Percentiles rank a stretch among this genome's conserved stretches.
These are phyloP conservation scores for Pochonia chlamydosporia DNA, from an alignment of 2,329 filamentous ascomycete species.

Conservation along the genomic window DNA sequence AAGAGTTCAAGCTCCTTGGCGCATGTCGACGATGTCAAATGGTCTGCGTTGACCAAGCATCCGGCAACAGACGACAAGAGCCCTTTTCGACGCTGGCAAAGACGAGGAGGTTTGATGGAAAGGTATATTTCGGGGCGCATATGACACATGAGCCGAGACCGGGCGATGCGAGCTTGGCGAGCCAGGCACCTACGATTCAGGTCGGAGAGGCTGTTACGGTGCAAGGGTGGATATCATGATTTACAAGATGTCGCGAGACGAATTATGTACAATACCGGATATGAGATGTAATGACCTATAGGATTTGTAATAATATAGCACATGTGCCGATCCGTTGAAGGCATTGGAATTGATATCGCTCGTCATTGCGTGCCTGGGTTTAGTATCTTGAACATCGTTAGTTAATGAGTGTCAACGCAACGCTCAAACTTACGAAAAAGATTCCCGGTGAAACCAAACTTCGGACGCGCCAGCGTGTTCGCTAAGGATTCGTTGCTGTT, in stretches of 20 bases:
- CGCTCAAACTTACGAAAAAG: conserved; percentile 14
- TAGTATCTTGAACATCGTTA: too few species aligned
- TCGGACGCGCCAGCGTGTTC: conserved; percentile 10
- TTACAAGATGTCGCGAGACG: neutral
- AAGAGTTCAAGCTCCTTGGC: conserved; percentile 67
- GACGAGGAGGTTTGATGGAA: conserved; percentile 75
- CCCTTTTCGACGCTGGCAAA: conserved; percentile 86
- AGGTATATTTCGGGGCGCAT: conserved; percentile 86
- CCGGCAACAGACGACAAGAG: conserved; percentile 70
- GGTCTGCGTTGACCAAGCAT: conserved; percentile 88
- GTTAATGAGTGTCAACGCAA: neutral
- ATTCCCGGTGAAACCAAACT: conserved; percentile 19
- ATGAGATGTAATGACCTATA: neutral
- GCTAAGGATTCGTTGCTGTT: conserved; percentile 14
- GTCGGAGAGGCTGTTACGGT: conserved; percentile 41
- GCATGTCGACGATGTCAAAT: conserved; percentile 89
- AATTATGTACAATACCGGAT: neutral
- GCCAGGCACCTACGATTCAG: conserved; percentile 33
- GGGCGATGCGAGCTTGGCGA: conserved; percentile 10
- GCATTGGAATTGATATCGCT: neutral
- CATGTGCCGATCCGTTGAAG: too few species aligned
- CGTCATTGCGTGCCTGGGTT: neutral
- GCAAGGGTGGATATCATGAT: conserved; percentile 5
- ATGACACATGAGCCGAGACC: conserved; percentile 44
- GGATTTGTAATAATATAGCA: too few species aligned